Base-by-base conservation (phyloP, 192 early-diverging fungal genomes). In the Umbelopsis sp. region DNA sequence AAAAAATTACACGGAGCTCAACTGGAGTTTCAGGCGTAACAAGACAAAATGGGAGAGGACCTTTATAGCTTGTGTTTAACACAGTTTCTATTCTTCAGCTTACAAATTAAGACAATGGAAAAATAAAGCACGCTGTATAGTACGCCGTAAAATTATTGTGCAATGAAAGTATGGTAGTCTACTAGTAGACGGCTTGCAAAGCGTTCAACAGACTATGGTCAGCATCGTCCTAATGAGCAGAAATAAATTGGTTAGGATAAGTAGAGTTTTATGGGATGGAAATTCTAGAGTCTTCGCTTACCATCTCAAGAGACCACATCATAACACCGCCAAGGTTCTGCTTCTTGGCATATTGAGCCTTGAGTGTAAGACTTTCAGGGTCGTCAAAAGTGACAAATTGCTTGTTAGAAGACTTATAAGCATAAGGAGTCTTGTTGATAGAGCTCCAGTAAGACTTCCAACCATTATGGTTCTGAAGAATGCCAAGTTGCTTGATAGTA, bases 331-430 rank as follows among this genome's bases (percentile, higher is more conserved):
- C 89, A 32, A 91, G 75, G 17, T 71, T 54, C 31, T 83, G 76
- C 20, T 71, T 41, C 70, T 86, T 59, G 34, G 84, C 87, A 65
- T 88, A 88, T 34, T 87, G 77, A 3, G 85, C 80, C 74, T 91
- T 91, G 75, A 81, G 72, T 68, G 71, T 78, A 16, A 89, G 56
- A 2, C 85, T 77, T 21, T 80, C 51, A 10, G 84, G 66, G 45
- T 87, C 88, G 69, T 96, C 94, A 74, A 90, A 95, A 8, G 90
- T 89, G 49, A 88, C 88, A 74, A 95, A 70, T 10, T 91, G 82
- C 4, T 80, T 76, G 9, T 84, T 83, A 3, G 45, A 51, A 3
- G 74, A 47, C 71, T 90, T 90, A 74, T 90, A 93, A 49, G 90
- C 84, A 69, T 89, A 91, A 20, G 89, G 80, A 0, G 94, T 92